A percentile compares a stretch with the other conserved stretches of the same genome.
Conservation (phyloP, 2,329 filamentous ascomycete species). For the Metarhizium sp. region DNA sequence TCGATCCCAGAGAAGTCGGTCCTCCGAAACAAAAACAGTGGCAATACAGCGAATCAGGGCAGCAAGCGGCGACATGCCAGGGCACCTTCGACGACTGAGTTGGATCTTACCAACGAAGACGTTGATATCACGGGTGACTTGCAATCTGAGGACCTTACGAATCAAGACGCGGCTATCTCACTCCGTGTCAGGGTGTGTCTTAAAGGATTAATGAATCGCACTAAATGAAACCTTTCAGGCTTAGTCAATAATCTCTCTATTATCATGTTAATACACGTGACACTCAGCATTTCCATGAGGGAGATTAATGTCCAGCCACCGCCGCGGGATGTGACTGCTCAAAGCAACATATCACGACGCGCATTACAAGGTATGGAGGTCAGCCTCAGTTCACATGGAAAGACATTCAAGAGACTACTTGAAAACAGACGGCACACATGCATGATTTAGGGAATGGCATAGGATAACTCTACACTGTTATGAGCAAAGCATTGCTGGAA, state of each 20-base stretch:
- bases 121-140: slow-evolving; percentile 26
- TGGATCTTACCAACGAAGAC: slow-evolving; percentile 19
- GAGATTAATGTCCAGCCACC: slow-evolving; percentile 5
- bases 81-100: slow-evolving; percentile 10
- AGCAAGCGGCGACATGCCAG: slow-evolving; percentile 27
- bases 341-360: slow-evolving; percentile 16
- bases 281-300: slow-evolving; percentile 18
- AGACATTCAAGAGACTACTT: slow-evolving; percentile 23
- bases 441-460: background rate
- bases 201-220: too few species aligned
- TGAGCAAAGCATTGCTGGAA: slow-evolving; percentile 1
- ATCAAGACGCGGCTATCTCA: slow-evolving; percentile 24
- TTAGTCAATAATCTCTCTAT: too few species aligned
- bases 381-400: slow-evolving; percentile 29
- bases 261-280: too few species aligned
- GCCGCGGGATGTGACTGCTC: slow-evolving; percentile 10
- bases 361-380: background rate
- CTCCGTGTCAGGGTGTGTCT: background rate
- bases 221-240: too few species aligned
- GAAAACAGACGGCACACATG: background rate
- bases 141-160: slow-evolving; percentile 23
- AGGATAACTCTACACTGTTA: background rate
- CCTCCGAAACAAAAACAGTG: slow-evolving; percentile 15
- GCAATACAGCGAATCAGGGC: slow-evolving; percentile 29
- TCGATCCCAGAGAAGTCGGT: slow-evolving; percentile 28